These are phyloP conservation scores for Talinum fruticosum DNA, from an alignment of 148 eudicot genomes.

Conservation along the genomic window DNA sequence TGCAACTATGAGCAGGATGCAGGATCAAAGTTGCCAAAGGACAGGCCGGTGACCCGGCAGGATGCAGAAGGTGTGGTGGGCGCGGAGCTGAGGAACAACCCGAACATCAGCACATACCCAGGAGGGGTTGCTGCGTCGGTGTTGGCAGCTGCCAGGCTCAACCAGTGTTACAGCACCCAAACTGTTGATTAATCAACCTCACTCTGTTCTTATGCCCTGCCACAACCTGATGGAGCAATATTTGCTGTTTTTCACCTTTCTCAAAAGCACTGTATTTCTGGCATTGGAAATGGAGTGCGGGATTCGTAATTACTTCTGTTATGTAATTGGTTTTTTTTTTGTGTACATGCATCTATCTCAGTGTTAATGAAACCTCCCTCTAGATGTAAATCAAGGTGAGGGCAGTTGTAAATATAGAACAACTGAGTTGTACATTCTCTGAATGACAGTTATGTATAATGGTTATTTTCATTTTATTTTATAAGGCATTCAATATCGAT, in stretches of 20 bases:
- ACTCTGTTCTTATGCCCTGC: neutral
- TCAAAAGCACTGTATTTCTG: neutral
- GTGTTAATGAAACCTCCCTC: neutral
- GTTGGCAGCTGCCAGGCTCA: conserved; percentile 81
- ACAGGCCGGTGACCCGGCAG: conserved; percentile 67
- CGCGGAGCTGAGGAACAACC: conserved; percentile 85
- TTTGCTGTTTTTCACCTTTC: neutral
- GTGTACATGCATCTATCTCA: neutral
- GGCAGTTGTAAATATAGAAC: neutral
- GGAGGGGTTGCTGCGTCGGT: conserved; percentile 83
- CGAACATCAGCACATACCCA: conserved; percentile 70
- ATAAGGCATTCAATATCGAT: neutral
- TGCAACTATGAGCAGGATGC: conserved; percentile 46
- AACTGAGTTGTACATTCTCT: conserved; percentile 4
- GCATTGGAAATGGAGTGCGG: neutral
- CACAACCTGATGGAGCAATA: neutral
- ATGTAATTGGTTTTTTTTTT: neutral
- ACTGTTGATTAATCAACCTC: neutral
- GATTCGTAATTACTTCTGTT: neutral
- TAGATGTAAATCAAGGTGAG: neutral
- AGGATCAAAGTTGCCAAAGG: conserved; percentile 56
- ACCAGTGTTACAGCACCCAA: conserved; percentile 33
- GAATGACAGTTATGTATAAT: neutral
- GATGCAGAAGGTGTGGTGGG: conserved; percentile 91
- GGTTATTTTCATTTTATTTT: neutral